Conservation (phyloP, 2,329 filamentous ascomycete species). For the Paracoccidioides lutzii region DNA sequence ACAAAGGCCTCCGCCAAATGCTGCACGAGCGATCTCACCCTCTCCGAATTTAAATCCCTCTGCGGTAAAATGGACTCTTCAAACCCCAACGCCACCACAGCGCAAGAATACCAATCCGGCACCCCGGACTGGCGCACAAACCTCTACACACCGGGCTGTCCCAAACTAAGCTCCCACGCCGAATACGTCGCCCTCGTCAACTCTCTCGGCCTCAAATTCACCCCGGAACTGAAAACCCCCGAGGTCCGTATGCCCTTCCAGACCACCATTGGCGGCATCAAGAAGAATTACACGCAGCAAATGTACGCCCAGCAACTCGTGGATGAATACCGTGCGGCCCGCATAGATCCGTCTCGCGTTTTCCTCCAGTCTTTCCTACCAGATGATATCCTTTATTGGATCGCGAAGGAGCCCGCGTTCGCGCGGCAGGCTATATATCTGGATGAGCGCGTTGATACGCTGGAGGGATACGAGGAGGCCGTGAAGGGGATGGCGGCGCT, state of each 20-base stretch:
- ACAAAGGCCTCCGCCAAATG: slow-evolving; percentile 47
- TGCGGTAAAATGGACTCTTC: slow-evolving; percentile 59
- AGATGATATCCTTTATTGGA: slow-evolving; percentile 54
- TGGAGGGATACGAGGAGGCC: slow-evolving; percentile 39
- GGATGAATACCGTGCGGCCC: slow-evolving; percentile 43
- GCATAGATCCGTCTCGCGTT: slow-evolving; percentile 43
- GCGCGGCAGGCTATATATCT: slow-evolving; percentile 52
- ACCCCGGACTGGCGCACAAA: slow-evolving; percentile 52
- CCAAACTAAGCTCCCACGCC: slow-evolving; percentile 46
- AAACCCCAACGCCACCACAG: slow-evolving; percentile 46
- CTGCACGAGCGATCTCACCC: slow-evolving; percentile 59
- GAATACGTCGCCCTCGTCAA: slow-evolving; percentile 51
- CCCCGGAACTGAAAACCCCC: slow-evolving; percentile 55
- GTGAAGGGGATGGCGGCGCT: slow-evolving; percentile 45
- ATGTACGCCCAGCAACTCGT: slow-evolving; percentile 53
- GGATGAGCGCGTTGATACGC: slow-evolving; percentile 47
- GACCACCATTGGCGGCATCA: background rate
- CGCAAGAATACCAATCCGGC: slow-evolving; percentile 45
- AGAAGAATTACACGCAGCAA: slow-evolving; percentile 50
- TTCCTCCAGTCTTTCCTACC: slow-evolving; percentile 55
- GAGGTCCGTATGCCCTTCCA: slow-evolving; percentile 57
- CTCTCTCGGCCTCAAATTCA: slow-evolving; percentile 48
- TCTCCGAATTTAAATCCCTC: slow-evolving; percentile 53
- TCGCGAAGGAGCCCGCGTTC: slow-evolving; percentile 47
- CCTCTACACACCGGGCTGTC: slow-evolving; percentile 45